Evolutionary conservation across 169 alveolate species (phyloP), one percentile per base, ranked within the genome.

Genomic region (Babesia divergens): DNA sequence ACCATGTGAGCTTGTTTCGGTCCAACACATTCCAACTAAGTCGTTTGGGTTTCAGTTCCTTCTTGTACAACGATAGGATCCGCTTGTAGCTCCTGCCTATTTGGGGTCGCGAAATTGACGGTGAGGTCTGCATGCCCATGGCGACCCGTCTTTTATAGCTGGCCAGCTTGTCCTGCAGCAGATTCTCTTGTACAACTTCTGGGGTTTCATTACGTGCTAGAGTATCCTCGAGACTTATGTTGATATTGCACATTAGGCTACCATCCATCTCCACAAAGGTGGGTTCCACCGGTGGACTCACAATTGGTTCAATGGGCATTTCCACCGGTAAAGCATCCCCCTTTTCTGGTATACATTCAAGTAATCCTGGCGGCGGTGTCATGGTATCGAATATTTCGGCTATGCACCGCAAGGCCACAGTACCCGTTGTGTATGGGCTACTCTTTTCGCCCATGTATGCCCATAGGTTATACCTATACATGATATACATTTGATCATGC

Each of bases 31-130:
- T 37, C 68, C 67, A 64, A 13, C 65, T 31, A 11, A 55, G 42
- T 38, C 43, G 38, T 20, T 22, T 50, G 1, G 38, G 37, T 8
- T 69, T 18, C 34, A 66, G 16, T 7, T 31, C 22, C 34, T 31
- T 50, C 37, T 42, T 76, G 65, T 38, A 76, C n/a, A 76, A 6
- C 22, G 77, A 65, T n/a, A 76, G 20, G 0, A 67, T 71, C 49
- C 72, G 29, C 62, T 76, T 76, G 72, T 76, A 76, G 51, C 85
- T 76, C 71, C 71, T 65, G 44, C 71, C 71, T 20, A 76, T 31
- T 16, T 76, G 42, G 13, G 75, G 79, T 54, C 55, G 14, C 6
- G 42, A 4, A 14, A 65, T 35, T 51, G 9, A 65, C 8, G 58
- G 50, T 22, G 24, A 20, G 18, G 62, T 56, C 11, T 26, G 29